Conservation (phyloP, 2,329 filamentous ascomycete species). For the Zelopaecilomyces penicillatus region DNA sequence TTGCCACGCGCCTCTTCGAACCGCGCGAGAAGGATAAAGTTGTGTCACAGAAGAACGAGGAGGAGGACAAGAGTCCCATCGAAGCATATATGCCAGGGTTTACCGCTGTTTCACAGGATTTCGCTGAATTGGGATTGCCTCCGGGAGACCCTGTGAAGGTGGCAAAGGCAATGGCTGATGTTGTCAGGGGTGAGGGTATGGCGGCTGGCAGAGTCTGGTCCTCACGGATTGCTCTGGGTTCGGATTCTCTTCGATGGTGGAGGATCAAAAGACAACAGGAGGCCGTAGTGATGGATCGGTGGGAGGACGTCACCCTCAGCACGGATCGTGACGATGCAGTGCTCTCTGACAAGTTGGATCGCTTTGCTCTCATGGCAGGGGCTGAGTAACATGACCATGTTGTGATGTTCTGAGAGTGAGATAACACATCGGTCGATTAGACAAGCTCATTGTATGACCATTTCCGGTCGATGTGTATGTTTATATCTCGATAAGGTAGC, state of each 20-base stretch:
- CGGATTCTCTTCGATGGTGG: slow-evolving; percentile 15
- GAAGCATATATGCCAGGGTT: slow-evolving; percentile 15
- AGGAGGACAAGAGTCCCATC: slow-evolving; percentile 16
- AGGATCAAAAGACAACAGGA: too few relatives aligned
- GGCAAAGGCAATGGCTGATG: slow-evolving; percentile 16
- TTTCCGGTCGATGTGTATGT: too few relatives aligned
- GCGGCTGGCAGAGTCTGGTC: slow-evolving; percentile 17
- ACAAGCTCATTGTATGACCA: too few relatives aligned
- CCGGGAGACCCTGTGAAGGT: slow-evolving; percentile 18
- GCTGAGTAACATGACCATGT: too few relatives aligned
- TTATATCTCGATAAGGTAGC: too few relatives aligned
- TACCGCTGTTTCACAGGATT: slow-evolving; percentile 5
- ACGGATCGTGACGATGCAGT: too few relatives aligned
- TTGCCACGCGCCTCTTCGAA: slow-evolving; percentile 19
- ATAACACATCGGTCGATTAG: too few relatives aligned
- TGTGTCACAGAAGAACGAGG: slow-evolving; percentile 8
- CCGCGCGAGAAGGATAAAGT: slow-evolving; percentile 13
- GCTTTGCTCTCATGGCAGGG: too few relatives aligned
- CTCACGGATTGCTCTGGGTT: slow-evolving; percentile 21
- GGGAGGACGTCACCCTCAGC: too few relatives aligned
- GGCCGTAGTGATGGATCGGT: too few relatives aligned
- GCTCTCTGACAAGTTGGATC: too few relatives aligned
- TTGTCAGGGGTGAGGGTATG: slow-evolving; percentile 20
- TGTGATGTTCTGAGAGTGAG: too few relatives aligned
- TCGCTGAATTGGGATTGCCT: slow-evolving; percentile 12